phyloP scores from a whole-genome alignment of 345 rosid species.

The Aquilaria malaccensis region DNA sequence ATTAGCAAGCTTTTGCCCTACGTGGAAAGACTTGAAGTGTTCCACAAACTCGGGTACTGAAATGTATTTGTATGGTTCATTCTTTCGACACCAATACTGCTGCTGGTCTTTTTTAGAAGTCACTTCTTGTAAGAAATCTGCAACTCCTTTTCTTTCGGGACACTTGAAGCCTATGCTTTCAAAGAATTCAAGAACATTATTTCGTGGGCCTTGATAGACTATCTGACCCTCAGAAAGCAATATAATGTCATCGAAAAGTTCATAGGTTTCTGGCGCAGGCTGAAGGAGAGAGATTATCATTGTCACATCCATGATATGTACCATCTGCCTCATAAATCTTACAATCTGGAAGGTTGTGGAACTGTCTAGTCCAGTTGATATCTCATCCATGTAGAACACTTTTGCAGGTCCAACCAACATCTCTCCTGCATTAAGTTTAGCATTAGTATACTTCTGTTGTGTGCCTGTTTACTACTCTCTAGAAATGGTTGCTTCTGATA shows the following conservation, averaged over 20 bases:
- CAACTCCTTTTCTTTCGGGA: constrained; percentile 54
- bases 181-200: constrained; percentile 42
- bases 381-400: constrained; percentile 58
- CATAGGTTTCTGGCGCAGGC: constrained; percentile 59
- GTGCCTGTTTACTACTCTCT: not conserved
- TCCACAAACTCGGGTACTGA: constrained; percentile 35
- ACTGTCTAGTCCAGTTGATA: constrained; percentile 62
- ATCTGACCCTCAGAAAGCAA: constrained; percentile 53
- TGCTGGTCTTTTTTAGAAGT: constrained; percentile 55
- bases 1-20: constrained; percentile 32
- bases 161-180: constrained; percentile 44
- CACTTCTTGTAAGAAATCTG: constrained; percentile 57
- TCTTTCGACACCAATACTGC: constrained; percentile 42
- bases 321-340: constrained; percentile 52
- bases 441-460: no score
- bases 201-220: constrained; percentile 54
- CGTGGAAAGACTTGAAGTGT: constrained; percentile 28
- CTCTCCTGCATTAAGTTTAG: constrained; percentile 37
- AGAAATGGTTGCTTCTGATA: not conserved
- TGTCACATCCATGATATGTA: constrained; percentile 51
- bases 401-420: constrained; percentile 68
- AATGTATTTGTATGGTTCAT: constrained; percentile 29
- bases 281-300: constrained; percentile 54
- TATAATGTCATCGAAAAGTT: constrained; percentile 53
- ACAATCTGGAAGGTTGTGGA: constrained; percentile 56